Base-by-base conservation (phyloP, 768 basidiomycete species). In the Sutorius australiensis region DNA sequence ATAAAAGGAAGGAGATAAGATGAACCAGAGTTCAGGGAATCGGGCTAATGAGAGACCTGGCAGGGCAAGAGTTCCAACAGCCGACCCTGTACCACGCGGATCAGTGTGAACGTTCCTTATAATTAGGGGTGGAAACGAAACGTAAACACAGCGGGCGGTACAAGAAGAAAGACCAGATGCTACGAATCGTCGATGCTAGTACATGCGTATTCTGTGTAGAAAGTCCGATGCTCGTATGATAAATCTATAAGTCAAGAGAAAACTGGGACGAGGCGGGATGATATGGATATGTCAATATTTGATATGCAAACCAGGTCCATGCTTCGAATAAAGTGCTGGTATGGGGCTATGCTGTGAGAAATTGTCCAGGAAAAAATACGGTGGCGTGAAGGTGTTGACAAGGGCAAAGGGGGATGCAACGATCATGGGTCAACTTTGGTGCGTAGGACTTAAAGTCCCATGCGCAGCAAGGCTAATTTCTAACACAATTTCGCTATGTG, bases 131-230 rank as follows among this genome's bases (percentile, higher is more conserved):
- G 38, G 6, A 60, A 51, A n/a, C 43, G 55, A 53, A 45, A 46
- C 21, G 32, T 19, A 45, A 45, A 48, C 54, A 45, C 37, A 46
- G 33, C 9, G 12, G 34, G 21, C 17, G n/a, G 43, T 62, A 55
- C 64, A 63, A 64, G 55, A 65, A 61, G 38, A 55, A 36, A 9
- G 37, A 12, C 19, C 48, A 46, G 46, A 43, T 61, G 50, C 44
- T 33, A 46, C 54, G 50, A 43, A 37, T 37, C 36, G 36, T 17
- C n/a, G n/a, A 46, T 40, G 65, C 62, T 65, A 62, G 37, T 19
- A 33, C 30, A 33, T 45, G 56, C 17, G 10, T 48, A 38, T 46
- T 58, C 32, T 49, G 34, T 53, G 52, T 50, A 42, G 50, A 45
- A 54, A 45, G 64, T 55, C 61, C 48, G 46, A 46, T 46, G 44